phyloP scores from a whole-genome alignment of 768 basidiomycete genomes.

The Cystobasidium ongulense region DNA sequence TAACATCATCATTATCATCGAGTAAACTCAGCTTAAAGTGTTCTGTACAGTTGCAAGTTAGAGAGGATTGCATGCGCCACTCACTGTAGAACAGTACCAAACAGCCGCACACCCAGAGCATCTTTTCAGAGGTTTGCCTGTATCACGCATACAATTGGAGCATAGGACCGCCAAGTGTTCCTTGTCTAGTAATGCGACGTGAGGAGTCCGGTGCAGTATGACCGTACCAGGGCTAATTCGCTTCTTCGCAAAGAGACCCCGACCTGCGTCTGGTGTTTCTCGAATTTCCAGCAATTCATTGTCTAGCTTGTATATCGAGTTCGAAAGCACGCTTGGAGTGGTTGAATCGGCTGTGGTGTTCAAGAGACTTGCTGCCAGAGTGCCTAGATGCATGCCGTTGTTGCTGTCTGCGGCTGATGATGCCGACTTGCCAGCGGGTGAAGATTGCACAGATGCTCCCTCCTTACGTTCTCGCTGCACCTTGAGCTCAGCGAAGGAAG shows the following conservation, averaged over 20 bases:
- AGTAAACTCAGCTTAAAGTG: not conserved
- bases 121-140: constrained; percentile 48
- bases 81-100: constrained; percentile 76
- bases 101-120: constrained; percentile 66
- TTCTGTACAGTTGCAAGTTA: not conserved
- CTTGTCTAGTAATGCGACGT: constrained; percentile 30
- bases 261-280: not conserved
- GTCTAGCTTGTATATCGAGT: constrained; percentile 1
- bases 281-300: constrained; percentile 1
- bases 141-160: constrained; percentile 29
- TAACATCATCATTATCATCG: not conserved
- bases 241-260: constrained; percentile 26
- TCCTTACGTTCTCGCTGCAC: not conserved
- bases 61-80: constrained; percentile 29
- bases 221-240: constrained; percentile 21
- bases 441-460: not conserved
- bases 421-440: not conserved
- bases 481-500: not conserved
- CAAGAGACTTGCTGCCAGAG: not conserved
- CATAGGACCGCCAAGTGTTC: constrained; percentile 12
- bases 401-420: not conserved
- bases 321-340: not conserved
- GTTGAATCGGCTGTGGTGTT: not conserved
- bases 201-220: constrained; percentile 5
- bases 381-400: not conserved